A percentile compares a stretch with the other conserved stretches of the same genome.
These are phyloP conservation scores for Melampsora occidentalis DNA, from an alignment of 1,284 basidiomycete species.

Conservation along the genomic window DNA sequence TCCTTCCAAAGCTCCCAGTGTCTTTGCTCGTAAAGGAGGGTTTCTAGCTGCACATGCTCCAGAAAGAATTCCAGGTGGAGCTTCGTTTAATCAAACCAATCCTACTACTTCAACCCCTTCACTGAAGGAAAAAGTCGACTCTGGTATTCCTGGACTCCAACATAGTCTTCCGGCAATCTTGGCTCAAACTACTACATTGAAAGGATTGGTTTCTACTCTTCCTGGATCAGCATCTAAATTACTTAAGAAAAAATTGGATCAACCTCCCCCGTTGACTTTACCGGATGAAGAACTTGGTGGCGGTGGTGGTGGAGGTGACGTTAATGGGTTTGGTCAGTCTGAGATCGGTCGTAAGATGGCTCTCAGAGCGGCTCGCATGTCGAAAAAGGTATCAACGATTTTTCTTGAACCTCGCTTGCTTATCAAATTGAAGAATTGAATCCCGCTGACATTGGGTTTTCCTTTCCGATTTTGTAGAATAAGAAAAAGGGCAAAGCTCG, in stretches of 20 bases:
- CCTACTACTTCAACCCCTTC: conserved; percentile 4
- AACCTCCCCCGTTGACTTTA: conserved; percentile 39
- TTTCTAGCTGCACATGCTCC: conserved; percentile 43
- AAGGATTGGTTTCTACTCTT: conserved; percentile 27
- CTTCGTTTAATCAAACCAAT: not conserved
- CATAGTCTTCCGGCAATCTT: conserved; percentile 42
- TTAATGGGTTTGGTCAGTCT: conserved; percentile 41
- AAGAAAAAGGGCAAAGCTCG: conserved; percentile 44
- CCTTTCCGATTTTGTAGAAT: conserved; percentile 35
- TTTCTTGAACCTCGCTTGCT: too few species aligned
- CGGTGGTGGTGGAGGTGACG: conserved; percentile 32
- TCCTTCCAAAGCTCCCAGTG: conserved; percentile 36
- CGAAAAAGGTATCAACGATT: conserved; percentile 37
- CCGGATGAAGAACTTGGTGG: conserved; percentile 42
- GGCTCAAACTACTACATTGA: conserved; percentile 39
- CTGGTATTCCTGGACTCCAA: conserved; percentile 43
- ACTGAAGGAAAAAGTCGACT: conserved; percentile 36
- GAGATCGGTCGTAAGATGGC: conserved; percentile 41
- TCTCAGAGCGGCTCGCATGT: conserved; percentile 40
- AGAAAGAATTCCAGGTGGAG: conserved; percentile 33
- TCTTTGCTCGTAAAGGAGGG: conserved; percentile 43
- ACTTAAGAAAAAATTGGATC: conserved; percentile 36
- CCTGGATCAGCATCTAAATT: conserved; percentile 3
- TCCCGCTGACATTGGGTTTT: not conserved
- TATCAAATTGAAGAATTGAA: too few species aligned